phyloP scores from a whole-genome alignment of 2,329 filamentous ascomycete genomes.

The Monilinia vaccinii-corymbosi region DNA sequence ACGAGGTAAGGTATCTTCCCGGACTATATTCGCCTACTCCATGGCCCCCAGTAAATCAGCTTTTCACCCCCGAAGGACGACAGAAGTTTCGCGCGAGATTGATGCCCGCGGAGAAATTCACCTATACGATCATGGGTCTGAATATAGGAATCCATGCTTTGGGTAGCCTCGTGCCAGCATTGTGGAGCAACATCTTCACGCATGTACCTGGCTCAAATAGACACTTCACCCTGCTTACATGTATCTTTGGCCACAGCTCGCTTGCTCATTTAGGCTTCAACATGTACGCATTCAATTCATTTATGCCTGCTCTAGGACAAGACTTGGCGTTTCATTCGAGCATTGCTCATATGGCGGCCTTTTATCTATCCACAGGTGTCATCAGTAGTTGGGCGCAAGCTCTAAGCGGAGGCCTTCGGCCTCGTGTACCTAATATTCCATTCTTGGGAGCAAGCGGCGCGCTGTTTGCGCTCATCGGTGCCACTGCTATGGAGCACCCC shows the following conservation, averaged over 20 bases:
- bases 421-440: not conserved
- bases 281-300: conserved; percentile 1
- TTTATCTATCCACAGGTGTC: conserved; percentile 1
- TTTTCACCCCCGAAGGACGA: not conserved
- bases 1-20: not conserved
- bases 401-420: not conserved
- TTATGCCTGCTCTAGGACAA: not conserved
- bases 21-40: not conserved
- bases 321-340: not conserved
- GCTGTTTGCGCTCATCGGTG: not conserved
- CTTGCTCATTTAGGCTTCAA: not conserved
- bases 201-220: not conserved
- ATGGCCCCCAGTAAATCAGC: not conserved
- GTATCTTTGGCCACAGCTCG: not conserved
- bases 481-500: not conserved
- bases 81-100: not conserved
- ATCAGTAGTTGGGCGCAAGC: conserved; percentile 1
- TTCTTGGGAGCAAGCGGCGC: conserved; percentile 1
- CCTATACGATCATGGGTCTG: not conserved
- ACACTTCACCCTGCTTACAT: not conserved
- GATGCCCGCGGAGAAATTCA: not conserved
- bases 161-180: not conserved
- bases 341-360: conserved; percentile 1
- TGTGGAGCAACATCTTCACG: not conserved
- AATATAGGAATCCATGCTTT: conserved; percentile 1